Base-by-base conservation (phyloP, 768 basidiomycete species). In the Mycena leptocephala region DNA sequence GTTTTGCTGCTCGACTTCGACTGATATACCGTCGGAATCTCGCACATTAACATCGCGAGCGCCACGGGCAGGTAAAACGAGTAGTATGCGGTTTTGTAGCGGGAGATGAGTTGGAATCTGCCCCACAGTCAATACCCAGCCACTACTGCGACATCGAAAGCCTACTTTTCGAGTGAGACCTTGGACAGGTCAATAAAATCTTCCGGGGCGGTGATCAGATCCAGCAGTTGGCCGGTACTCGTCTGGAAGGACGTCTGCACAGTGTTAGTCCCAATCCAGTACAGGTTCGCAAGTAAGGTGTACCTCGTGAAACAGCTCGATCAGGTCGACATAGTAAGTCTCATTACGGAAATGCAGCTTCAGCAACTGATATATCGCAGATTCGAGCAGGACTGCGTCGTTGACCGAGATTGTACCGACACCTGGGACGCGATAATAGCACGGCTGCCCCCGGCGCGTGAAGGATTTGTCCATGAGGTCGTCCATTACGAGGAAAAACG, bases 21-120 rank as follows among this genome's bases (percentile, higher is more conserved):
- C 5, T 33, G 55, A 80, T 91, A 90, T 35, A 86, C 81, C 53
- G 87, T 86, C 10, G 94, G 92, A 70, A 96, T 89, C 53, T 88
- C 87, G 80, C 90, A 90, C 84, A 97, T 88, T 82, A 93, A 91
- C 93, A 99, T 94, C 16, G 97, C 97, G 78, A 97, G 93, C 16
- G 97, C 98, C 75, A 99, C 97, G 59, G 98, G 97, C 78, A 99
- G 96, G 87, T 99, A 98, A 90, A 99, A 99, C 37, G 96, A 98
- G 86, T 99, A 99, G 87, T 91, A 97, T 0, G 98, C 96, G 39
- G 98, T 99, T 88, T 99, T 99, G 92, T 97, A 98, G 74, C 95
- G 90, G 61, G 98, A 97, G 83, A 99, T 98, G 75, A 95, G 91
- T 72, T 91, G 92, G 83, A 98, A 97, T 83, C 96, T 97, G 37